A percentile compares a stretch with the other conserved stretches of the same genome.
Evolutionary conservation across 2,329 filamentous ascomycete genomes (phyloP).

Genomic region (Phoma sp.): DNA sequence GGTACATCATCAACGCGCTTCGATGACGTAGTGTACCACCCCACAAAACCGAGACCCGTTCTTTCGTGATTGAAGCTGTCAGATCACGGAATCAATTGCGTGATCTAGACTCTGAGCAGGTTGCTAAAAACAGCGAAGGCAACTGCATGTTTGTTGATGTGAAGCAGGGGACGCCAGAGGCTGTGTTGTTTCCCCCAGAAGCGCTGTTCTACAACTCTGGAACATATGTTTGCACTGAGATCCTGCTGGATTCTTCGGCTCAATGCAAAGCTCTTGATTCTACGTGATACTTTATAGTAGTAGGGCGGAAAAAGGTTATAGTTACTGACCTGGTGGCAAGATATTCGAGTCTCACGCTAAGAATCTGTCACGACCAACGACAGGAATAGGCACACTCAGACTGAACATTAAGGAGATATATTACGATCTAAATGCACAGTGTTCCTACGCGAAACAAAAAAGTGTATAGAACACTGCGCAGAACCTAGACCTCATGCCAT

Average conservation of each 20-base stretch:
- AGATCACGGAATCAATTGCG: slow-evolving; percentile 1
- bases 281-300: neutral
- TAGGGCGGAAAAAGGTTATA: neutral
- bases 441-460: slow-evolving; percentile 23
- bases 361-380: neutral
- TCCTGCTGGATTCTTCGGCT: no score
- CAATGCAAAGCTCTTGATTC: neutral
- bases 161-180: neutral
- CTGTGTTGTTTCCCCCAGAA: neutral
- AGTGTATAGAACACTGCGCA: slow-evolving; percentile 23
- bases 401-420: slow-evolving; percentile 23
- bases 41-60: slow-evolving; percentile 4
- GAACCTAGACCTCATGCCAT: slow-evolving; percentile 28
- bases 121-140: neutral
- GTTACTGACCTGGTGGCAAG: neutral
- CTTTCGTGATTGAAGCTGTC: slow-evolving; percentile 3
- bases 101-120: slow-evolving; percentile 2
- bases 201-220: neutral
- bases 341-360: neutral
- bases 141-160: neutral
- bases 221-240: neutral
- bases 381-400: neutral
- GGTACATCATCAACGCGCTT: neutral
- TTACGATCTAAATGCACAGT: slow-evolving; percentile 31
- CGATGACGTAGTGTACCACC: slow-evolving; percentile 6